A percentile compares a stretch with the other conserved stretches of the same genome.
phyloP scores from a whole-genome alignment of 352 stramenopile genomes.

The Phytopythium helicoides region DNA sequence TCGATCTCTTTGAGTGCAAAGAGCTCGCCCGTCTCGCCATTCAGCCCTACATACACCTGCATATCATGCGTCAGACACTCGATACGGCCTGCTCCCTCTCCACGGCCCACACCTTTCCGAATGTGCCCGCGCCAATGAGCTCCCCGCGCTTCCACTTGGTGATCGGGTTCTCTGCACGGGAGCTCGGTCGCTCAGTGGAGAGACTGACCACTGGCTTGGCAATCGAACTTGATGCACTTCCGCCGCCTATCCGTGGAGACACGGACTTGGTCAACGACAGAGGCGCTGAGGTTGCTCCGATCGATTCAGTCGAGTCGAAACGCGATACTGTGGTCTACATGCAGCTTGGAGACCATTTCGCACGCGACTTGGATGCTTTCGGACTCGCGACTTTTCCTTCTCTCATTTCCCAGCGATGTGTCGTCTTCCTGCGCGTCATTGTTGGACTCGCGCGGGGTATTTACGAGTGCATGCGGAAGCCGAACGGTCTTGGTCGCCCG shows the following conservation, averaged over 20 bases:
- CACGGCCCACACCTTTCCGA: constrained; percentile 66
- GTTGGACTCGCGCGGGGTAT: not conserved
- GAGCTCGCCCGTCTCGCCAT: constrained; percentile 88
- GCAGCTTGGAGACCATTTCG: constrained; percentile 34
- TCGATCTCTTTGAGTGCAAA: constrained; percentile 91
- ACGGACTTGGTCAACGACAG: constrained; percentile 51
- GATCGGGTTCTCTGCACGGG: constrained; percentile 26
- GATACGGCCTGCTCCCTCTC: not conserved
- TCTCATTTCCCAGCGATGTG: not conserved
- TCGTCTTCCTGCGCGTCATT: constrained; percentile 1
- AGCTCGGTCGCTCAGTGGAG: not conserved
- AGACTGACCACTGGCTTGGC: constrained; percentile 9
- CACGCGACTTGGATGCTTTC: constrained; percentile 18
- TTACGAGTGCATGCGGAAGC: constrained; percentile 51
- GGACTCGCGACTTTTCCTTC: constrained; percentile 6
- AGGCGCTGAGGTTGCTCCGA: constrained; percentile 17
- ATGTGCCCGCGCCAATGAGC: constrained; percentile 94
- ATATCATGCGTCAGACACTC: not conserved
- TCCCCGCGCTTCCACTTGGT: constrained; percentile 92
- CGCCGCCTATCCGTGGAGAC: constrained; percentile 40
- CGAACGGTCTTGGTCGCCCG: constrained; percentile 38
- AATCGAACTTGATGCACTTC: constrained; percentile 17
- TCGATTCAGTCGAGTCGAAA: constrained; percentile 8
- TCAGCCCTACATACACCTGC: constrained; percentile 94
- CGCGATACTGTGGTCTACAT: constrained; percentile 24